These are phyloP conservation scores for Hyphodiscus hymeniophilus DNA, from an alignment of 495 filamentous ascomycete species.

Conservation along the genomic window DNA sequence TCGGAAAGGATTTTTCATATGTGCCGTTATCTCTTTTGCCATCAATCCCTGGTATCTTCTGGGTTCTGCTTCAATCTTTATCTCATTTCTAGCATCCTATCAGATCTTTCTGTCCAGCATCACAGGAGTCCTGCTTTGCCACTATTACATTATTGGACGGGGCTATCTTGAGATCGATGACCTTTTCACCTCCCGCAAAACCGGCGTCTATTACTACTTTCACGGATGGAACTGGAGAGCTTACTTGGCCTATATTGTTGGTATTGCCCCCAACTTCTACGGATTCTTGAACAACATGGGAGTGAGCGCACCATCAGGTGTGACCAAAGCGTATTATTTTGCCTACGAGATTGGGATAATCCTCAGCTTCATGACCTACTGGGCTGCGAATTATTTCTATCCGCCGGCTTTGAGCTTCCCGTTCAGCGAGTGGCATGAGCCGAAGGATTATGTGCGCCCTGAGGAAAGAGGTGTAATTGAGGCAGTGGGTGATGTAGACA, in stretches of 20 bases:
- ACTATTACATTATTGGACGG: slow-evolving; percentile 32
- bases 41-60: slow-evolving; percentile 46
- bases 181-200: slow-evolving; percentile 25
- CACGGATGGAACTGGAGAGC: slow-evolving; percentile 36
- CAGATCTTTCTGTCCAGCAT: slow-evolving; percentile 39
- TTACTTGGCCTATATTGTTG: slow-evolving; percentile 29
- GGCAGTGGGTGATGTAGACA: neutral
- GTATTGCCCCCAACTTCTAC: slow-evolving; percentile 27
- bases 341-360: slow-evolving; percentile 28
- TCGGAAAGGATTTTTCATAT: slow-evolving; percentile 38
- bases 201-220: slow-evolving; percentile 34
- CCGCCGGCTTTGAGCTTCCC: slow-evolving; percentile 18
- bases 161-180: slow-evolving; percentile 32
- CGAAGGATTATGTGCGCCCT: slow-evolving; percentile 25
- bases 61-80: slow-evolving; percentile 39
- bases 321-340: slow-evolving; percentile 29
- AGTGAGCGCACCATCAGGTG: slow-evolving; percentile 24
- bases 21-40: slow-evolving; percentile 35
- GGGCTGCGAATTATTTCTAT: slow-evolving; percentile 9
- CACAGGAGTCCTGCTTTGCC: slow-evolving; percentile 25
- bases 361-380: slow-evolving; percentile 25
- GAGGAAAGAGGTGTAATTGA: slow-evolving; percentile 15
- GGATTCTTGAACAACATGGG: slow-evolving; percentile 33
- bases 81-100: slow-evolving; percentile 41
- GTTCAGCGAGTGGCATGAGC: slow-evolving; percentile 27